phyloP scores from a whole-genome alignment of 2,329 filamentous ascomycete genomes.

The Apiospora kogelbergensis region DNA sequence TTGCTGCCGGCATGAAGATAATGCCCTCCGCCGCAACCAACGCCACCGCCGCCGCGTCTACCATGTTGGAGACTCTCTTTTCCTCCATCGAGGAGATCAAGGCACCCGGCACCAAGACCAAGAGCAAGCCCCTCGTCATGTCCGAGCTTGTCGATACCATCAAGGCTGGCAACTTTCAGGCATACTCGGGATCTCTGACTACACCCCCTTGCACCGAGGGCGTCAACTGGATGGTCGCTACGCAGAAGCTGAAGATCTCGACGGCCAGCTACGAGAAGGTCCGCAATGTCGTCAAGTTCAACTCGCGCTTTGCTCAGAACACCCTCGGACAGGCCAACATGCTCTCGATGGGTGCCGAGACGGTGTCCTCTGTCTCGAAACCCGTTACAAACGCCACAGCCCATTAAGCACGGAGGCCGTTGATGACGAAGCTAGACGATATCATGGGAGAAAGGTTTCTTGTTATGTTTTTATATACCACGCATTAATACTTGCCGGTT shows the following conservation, averaged over 20 bases:
- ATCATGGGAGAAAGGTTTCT: not conserved
- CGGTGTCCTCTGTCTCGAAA: not conserved
- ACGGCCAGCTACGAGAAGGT: constrained; percentile 37
- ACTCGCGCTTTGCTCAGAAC: constrained; percentile 47
- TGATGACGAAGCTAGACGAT: not conserved
- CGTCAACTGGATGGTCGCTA: constrained; percentile 49
- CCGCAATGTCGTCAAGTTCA: constrained; percentile 47
- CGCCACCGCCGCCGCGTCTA: constrained; percentile 34
- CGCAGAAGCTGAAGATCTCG: constrained; percentile 39
- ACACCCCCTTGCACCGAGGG: constrained; percentile 50
- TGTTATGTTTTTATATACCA: not conserved
- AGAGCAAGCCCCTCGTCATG: constrained; percentile 43
- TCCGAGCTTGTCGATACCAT: constrained; percentile 40
- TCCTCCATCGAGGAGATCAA: constrained; percentile 39
- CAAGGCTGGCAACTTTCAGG: constrained; percentile 38
- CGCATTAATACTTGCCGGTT: not conserved
- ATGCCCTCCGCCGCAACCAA: constrained; percentile 42
- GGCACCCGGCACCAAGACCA: constrained; percentile 40
- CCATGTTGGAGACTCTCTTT: constrained; percentile 48
- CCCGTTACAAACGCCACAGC: not conserved
- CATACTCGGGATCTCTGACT: constrained; percentile 47
- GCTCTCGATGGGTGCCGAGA: constrained; percentile 20
- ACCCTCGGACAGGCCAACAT: constrained; percentile 39
- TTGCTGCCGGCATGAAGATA: constrained; percentile 33
- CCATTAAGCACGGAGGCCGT: not conserved